Base-by-base conservation (phyloP, 768 basidiomycete species). In the Pholiota microspora region DNA sequence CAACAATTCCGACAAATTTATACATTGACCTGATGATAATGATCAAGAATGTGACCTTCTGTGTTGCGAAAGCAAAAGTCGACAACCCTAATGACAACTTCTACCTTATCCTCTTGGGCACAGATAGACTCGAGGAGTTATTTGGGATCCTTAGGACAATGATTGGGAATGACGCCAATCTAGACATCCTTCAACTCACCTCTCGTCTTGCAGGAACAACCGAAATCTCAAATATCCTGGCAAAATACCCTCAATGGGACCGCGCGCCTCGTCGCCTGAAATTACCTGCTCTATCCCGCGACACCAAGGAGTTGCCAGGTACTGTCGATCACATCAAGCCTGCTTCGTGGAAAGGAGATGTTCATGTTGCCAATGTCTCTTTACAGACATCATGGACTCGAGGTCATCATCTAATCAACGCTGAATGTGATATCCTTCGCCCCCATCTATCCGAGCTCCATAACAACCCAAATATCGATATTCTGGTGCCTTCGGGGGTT, bases 11-110 rank as follows among this genome's bases (percentile, higher is more conserved):
- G 0, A 57, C 44, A 0, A 62, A 61, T 6, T 58, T 64, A 0
- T 71, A 62, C 32, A n/a, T 54, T 1, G 68, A 73, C 50, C 48
- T 71, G 21, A 60, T 62, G 63, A 44, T 63, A 1, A 71, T 69
- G 68, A 62, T 72, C 49, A 73, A 70, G 57, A 72, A 70, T 54
- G 64, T 53, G 7, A 32, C 31, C 49, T 71, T 70, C 35, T 72
- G 69, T 45, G 64, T 71, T 1, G 71, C 65, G 2, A 73, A 71
- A 45, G 46, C 57, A 18, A 62, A 71, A 36, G 45, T 59, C 7
- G 58, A 69, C 46, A 48, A 62, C 23, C 62, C 65, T 0, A 51
- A 62, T 27, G 56, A 53, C 4, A 13, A 53, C 29, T 71, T 71
- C 56, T 69, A 54, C 36, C 6, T 71, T 4, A 63, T 66, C 9